A percentile compares a stretch with the other conserved stretches of the same genome.
Evolutionary conservation across 2,329 filamentous ascomycete genomes (phyloP).

Genomic region (Beauveria asiatica): DNA sequence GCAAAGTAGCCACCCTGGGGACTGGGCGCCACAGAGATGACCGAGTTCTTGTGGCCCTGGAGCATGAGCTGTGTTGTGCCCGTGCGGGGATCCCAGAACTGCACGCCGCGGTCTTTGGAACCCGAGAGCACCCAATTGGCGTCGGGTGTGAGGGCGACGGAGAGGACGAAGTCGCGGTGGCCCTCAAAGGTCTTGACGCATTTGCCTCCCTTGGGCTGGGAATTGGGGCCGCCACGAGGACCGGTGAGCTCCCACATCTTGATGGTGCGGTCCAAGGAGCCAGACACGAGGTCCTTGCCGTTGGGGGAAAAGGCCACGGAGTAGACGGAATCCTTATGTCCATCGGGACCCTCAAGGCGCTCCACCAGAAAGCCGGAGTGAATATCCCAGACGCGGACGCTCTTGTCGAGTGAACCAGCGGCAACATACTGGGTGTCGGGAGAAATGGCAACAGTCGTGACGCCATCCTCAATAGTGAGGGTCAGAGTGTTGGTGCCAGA

Average conservation of each 20-base stretch:
- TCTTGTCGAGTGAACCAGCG: conserved; percentile 93
- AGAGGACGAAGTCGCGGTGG: conserved; percentile 95
- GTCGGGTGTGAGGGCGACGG: conserved; percentile 89
- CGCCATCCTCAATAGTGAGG: conserved; percentile 89
- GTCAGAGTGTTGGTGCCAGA: conserved; percentile 73
- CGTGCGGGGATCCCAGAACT: conserved; percentile 96
- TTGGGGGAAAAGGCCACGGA: conserved; percentile 93
- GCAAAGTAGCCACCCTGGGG: conserved; percentile 84
- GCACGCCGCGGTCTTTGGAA: conserved; percentile 93
- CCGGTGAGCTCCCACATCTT: conserved; percentile 96
- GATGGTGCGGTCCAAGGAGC: conserved; percentile 94
- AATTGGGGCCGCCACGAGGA: conserved; percentile 57
- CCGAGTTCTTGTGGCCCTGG: conserved; percentile 97
- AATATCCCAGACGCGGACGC: conserved; percentile 94
- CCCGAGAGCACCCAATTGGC: conserved; percentile 94
- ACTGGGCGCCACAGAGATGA: conserved; percentile 94
- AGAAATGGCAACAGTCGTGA: conserved; percentile 95
- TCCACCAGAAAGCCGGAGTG: conserved; percentile 78
- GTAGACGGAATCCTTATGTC: conserved; percentile 95
- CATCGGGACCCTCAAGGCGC: conserved; percentile 83
- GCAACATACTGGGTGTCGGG: conserved; percentile 91
- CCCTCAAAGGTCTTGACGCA: conserved; percentile 97
- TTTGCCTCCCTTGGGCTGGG: conserved; percentile 73
- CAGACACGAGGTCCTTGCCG: conserved; percentile 86
- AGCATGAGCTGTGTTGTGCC: conserved; percentile 96